Evolutionary conservation across 2,329 filamentous ascomycete species (phyloP), one percentile per base, ranked within the genome.

Genomic region (Botrytis aclada): DNA sequence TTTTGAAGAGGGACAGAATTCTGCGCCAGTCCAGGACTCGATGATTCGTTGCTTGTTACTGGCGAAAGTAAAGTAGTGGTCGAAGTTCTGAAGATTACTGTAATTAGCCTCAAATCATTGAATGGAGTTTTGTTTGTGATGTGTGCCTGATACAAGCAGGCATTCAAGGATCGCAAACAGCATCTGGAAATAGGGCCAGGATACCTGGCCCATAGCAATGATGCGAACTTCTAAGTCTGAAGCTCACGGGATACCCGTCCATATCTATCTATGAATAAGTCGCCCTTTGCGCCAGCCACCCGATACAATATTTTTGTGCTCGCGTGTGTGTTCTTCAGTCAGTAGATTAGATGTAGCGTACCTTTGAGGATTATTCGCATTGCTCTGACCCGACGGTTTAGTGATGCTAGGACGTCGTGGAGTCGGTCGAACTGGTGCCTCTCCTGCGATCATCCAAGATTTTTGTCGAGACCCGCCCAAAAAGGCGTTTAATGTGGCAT

Each of bases 1-100:
- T 34, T 72, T 56, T 66, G 20, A 56, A 66, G 67, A 56, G 62
- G 22, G 39, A 37, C 51, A 12, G 29, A 29, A 54, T 18, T 58
- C 16, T 67, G 45, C 47, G 51, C 29, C 29, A 45, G 25, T 32
- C 75, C 80, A 37, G 87, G 86, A 77, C 86, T 88, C 25, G 84
- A 43, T 10, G 65, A 83, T 74, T 90, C 88, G 75, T 91, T 87
- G 79, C 88, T 92, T 18, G 88, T 86, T 20, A 89, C 86, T 45
- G 90, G 89, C 22, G 90, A 91, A 18, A 76, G 75, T 20, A 75
- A 54, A 39, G 76, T 65, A 34, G 70, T 58, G 51, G 25, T 45
- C 37, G 70, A 47, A 34, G 39, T 39, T 60, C 63, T 47, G 41
- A 29, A 47, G 56, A 47, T 56, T 45, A 56, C 43, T 39, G 62